Evolutionary conservation across 1,139 yeast genomes (phyloP), one percentile per base, ranked within the genome.

Genomic region (Debaryomycetaceae sp.): DNA sequence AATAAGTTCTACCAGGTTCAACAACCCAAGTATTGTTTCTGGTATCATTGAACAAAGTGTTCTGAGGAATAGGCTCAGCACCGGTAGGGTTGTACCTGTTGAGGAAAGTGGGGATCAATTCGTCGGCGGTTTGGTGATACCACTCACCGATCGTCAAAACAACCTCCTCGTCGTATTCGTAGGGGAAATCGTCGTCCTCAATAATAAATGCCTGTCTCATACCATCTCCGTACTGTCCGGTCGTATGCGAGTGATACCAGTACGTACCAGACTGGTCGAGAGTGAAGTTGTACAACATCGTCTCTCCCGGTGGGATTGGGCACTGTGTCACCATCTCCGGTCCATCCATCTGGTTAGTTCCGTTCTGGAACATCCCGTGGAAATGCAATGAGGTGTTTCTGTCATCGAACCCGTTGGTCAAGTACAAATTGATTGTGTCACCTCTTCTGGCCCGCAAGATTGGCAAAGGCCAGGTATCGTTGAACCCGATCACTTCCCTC

Each of bases 241-340:
- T 81, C 41, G 87, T 76, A 59, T 86, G 95, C n/a, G 90, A 82
- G 60, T 86, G 95, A 64, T 85, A 85, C 95, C 93, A 86, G 62
- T 72, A 86, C 9, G 89, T 79, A 40, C 95, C 95, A 6, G 75
- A 78, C 63, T 86, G 91, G 45, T 78, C 75, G 33, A 84, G 83
- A 3, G 81, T 78, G 57, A 86, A 85, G 59, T 79, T 84, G 63
- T 85, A 86, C 34, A 80, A 59, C 57, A 76, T 78, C 1, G 87
- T 75, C 46, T 73, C 76, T 33, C 85, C 85, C 20, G 87, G 84
- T 38, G 83, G 77, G 46, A 86, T 80, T 27, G 93, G 91, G 64
- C 93, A 86, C 62, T 85, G 91, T 7, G 89, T 82, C 36, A 85
- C 81, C 75, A 78, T 76, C 56, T 83, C 84, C 4, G 93, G 89